These are phyloP conservation scores for Ciborinia camelliae DNA, from an alignment of 2,329 filamentous ascomycete species.

Conservation along the genomic window DNA sequence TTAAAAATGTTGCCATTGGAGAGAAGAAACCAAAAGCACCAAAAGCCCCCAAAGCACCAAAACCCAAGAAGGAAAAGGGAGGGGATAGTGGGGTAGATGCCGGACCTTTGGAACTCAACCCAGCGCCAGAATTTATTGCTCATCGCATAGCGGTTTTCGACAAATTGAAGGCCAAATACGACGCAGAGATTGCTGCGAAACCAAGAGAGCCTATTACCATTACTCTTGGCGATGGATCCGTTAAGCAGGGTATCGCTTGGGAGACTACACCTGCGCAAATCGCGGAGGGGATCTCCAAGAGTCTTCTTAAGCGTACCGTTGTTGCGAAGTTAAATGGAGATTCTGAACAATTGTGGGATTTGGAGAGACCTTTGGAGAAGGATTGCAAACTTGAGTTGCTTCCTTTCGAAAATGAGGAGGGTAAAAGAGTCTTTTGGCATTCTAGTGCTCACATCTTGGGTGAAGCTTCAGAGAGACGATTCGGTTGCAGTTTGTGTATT, in stretches of 20 bases:
- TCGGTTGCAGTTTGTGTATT: slow-evolving; percentile 88
- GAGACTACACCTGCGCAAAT: slow-evolving; percentile 84
- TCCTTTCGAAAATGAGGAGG: slow-evolving; percentile 68
- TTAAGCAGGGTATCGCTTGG: slow-evolving; percentile 76
- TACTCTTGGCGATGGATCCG: slow-evolving; percentile 68
- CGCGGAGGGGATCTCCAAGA: slow-evolving; percentile 78
- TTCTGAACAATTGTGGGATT: slow-evolving; percentile 75
- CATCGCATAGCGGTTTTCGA: slow-evolving; percentile 86
- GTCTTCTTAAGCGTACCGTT: slow-evolving; percentile 78
- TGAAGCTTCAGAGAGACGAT: slow-evolving; percentile 86
- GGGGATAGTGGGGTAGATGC: slow-evolving; percentile 43
- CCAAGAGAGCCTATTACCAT: slow-evolving; percentile 72
- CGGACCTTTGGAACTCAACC: slow-evolving; percentile 48
- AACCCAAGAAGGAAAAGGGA: slow-evolving; percentile 49
- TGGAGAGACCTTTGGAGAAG: slow-evolving; percentile 84
- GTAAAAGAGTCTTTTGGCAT: slow-evolving; percentile 97
- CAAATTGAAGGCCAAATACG: slow-evolving; percentile 77
- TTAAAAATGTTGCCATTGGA: slow-evolving; percentile 58
- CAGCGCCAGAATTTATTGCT: slow-evolving; percentile 72
- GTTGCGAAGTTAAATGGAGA: slow-evolving; percentile 79
- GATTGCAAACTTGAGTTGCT: slow-evolving; percentile 82
- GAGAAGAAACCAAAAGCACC: slow-evolving; percentile 39
- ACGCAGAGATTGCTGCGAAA: slow-evolving; percentile 69
- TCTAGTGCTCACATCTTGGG: slow-evolving; percentile 94
- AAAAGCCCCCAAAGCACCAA: slow-evolving; percentile 39